Base-by-base conservation (phyloP, 2,329 filamentous ascomycete genomes). In the Cercospora citrullina region DNA sequence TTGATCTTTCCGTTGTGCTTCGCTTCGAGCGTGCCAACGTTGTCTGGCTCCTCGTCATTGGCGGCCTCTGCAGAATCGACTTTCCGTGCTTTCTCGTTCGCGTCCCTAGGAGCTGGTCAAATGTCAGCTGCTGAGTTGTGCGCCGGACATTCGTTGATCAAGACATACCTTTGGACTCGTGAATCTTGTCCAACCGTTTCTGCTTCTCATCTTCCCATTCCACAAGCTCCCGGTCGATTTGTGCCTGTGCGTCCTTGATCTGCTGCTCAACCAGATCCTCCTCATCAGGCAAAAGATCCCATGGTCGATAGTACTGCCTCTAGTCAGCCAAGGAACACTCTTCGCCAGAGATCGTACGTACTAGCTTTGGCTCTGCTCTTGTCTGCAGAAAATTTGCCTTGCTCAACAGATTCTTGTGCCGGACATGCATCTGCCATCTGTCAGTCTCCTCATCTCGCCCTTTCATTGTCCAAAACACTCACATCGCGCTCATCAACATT, bases 241-340 rank as follows among this genome's bases (percentile, higher is more conserved):
- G 83, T 1, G 82, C 83, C 77, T 93, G 86, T 16, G 86, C 87
- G 63, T 90, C 87, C 58, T 85, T 83, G 30, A 92, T 84, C 78
- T 97, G 94, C 4, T 85, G 82, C 57, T 89, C 85, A 76, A 97
- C 91, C 10, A 80, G 83, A 5, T 88, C 86, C 78, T 94, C 87
- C 77, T 97, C 90, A 55, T 87, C 84, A 5, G 82, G 78, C 33
- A 87, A 88, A 65, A 91, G 84, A 73, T 93, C 89, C 90, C 91
- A 96, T 0, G 94, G 94, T 57, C 90, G 89, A 79, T 95, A 97
- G 79, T 91, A 94, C 93, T 97, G 71, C 51, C 72, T 77, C 21
- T 26, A 31, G 64, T 72, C 16, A 68, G 60, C 26, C 48, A 1
- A 21, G 18, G 9, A 23, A 14, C 45, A 7, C 14, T n/a, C 31